phyloP scores from a whole-genome alignment of 805 yeast genomes.

The Saccharomycopsis babjevae region DNA sequence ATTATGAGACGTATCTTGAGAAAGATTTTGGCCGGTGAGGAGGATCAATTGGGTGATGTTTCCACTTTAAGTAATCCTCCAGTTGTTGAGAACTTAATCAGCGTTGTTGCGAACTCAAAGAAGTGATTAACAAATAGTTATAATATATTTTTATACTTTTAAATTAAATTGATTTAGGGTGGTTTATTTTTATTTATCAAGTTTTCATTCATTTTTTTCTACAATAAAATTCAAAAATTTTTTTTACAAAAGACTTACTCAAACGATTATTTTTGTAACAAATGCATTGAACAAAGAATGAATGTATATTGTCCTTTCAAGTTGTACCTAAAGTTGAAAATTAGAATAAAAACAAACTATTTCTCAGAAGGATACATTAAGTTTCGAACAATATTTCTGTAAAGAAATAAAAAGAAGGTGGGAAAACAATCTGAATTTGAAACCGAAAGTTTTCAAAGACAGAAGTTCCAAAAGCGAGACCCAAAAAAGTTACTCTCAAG shows the following conservation, averaged over 20 bases:
- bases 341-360: background rate
- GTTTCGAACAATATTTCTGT: background rate
- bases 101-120: slow-evolving; percentile 27
- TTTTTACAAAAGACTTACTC: background rate
- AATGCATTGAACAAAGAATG: too few relatives aligned
- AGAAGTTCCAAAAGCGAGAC: background rate
- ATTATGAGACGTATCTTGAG: slow-evolving; percentile 81
- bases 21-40: slow-evolving; percentile 64
- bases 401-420: background rate
- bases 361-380: background rate
- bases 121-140: background rate
- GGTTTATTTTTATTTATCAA: background rate
- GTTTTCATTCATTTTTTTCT: background rate
- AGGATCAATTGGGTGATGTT: slow-evolving; percentile 73
- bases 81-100: slow-evolving; percentile 57
- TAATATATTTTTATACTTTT: background rate
- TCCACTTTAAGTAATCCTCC: slow-evolving; percentile 71
- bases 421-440: background rate
- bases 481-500: background rate
- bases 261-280: too few relatives aligned
- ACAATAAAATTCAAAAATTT: background rate
- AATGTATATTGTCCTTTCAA: background rate
- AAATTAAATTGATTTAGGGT: background rate
- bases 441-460: background rate
- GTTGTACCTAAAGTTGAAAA: background rate